Evolutionary conservation across 495 filamentous ascomycete species (phyloP).

Genomic region (Chlorociboria aeruginascens): DNA sequence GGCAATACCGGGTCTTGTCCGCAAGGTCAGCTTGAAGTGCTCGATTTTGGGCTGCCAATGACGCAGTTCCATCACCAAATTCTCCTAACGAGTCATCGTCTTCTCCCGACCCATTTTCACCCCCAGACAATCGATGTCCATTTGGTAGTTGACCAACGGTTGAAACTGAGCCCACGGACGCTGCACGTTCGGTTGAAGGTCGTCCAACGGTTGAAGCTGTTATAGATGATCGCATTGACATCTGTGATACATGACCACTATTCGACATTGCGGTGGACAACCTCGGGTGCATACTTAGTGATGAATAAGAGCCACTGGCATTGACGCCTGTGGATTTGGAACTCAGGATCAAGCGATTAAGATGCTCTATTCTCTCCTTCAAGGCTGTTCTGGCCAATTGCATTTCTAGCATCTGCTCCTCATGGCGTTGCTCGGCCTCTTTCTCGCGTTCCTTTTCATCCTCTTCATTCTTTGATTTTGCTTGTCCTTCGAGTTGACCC

Average conservation of each 20-base stretch:
- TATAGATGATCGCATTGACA: slow-evolving; percentile 59
- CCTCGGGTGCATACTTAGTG: slow-evolving; percentile 57
- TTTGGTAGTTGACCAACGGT: slow-evolving; percentile 33
- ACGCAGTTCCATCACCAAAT: slow-evolving; percentile 79
- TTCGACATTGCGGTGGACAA: slow-evolving; percentile 38
- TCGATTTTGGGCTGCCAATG: slow-evolving; percentile 65
- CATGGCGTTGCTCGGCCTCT: slow-evolving; percentile 73
- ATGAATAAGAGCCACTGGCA: slow-evolving; percentile 54
- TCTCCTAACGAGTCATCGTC: slow-evolving; percentile 70
- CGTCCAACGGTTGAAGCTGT: slow-evolving; percentile 55
- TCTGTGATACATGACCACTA: slow-evolving; percentile 28
- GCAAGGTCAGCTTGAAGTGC: slow-evolving; percentile 85
- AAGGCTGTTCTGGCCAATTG: slow-evolving; percentile 89
- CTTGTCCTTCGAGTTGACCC: slow-evolving; percentile 68
- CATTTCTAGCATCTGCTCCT: slow-evolving; percentile 97
- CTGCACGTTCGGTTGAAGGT: slow-evolving; percentile 45
- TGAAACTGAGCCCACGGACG: slow-evolving; percentile 55
- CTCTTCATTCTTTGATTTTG: slow-evolving; percentile 52
- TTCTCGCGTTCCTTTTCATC: slow-evolving; percentile 65
- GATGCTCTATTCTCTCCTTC: slow-evolving; percentile 94
- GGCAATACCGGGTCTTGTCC: slow-evolving; percentile 94
- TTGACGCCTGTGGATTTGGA: slow-evolving; percentile 96
- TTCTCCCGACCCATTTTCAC: slow-evolving; percentile 31
- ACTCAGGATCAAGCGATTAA: slow-evolving; percentile 88
- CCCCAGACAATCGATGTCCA: slow-evolving; percentile 28